These are phyloP conservation scores for Ettlia oleoabundans DNA, from an alignment of 139 green algal species.

Conservation along the genomic window DNA sequence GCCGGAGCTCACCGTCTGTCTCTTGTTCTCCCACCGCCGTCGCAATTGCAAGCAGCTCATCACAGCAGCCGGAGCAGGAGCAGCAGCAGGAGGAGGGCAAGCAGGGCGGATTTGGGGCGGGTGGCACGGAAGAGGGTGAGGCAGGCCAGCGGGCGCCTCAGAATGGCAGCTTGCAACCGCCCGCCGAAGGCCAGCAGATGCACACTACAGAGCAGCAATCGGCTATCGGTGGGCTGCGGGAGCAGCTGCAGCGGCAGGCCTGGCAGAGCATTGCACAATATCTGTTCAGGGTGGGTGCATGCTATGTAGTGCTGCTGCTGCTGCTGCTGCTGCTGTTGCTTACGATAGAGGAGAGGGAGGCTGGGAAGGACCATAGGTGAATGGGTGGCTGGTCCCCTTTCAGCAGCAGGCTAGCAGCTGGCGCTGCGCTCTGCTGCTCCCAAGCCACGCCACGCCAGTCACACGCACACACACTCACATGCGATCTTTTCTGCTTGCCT, in stretches of 20 bases:
- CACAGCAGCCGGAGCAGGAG: background rate
- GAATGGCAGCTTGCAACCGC: background rate
- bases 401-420: no score
- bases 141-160: background rate
- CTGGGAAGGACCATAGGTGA: no score
- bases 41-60: background rate
- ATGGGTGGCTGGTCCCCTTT: no score
- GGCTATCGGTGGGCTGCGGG: slow-evolving; percentile 4
- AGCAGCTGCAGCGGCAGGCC: slow-evolving; percentile 29
- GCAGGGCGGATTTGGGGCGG: no score
- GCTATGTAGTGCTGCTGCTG: no score
- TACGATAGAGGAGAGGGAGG: no score
- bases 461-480: no score
- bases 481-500: no score
- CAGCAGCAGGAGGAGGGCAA: slow-evolving; percentile 12
- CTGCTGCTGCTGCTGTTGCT: background rate
- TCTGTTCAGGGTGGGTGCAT: slow-evolving; percentile 44
- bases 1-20: background rate
- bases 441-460: no score
- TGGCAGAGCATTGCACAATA: slow-evolving; percentile 39
- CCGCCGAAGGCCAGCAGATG: background rate
- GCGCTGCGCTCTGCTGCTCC: no score
- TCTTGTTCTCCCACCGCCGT: background rate
- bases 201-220: background rate
- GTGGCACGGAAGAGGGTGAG: background rate